Evolutionary conservation across 2,329 filamentous ascomycete species (phyloP).

Genomic region (Aphanoascus verrucosus): DNA sequence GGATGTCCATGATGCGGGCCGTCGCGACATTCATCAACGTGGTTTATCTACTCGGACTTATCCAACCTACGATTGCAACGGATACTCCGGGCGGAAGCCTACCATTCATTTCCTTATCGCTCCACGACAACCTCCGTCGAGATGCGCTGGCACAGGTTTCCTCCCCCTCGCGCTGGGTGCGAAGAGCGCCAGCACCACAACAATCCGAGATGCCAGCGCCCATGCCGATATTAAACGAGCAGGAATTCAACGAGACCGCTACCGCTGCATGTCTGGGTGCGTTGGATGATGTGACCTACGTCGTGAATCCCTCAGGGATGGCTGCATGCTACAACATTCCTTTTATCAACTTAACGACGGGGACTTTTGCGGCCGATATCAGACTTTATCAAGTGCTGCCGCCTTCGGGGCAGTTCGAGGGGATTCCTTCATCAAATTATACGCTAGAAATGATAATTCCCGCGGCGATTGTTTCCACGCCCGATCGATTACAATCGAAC

Average conservation of each 20-base stretch:
- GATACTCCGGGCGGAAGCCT: slow-evolving; percentile 1
- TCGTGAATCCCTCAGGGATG: slow-evolving; percentile 63
- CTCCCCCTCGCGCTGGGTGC: not conserved
- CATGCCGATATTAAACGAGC: slow-evolving; percentile 36
- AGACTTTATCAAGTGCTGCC: slow-evolving; percentile 60
- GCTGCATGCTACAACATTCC: slow-evolving; percentile 76
- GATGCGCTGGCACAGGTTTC: slow-evolving; percentile 7
- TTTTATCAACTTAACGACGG: slow-evolving; percentile 51
- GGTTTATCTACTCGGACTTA: slow-evolving; percentile 5
- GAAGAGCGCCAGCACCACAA: slow-evolving; percentile 11
- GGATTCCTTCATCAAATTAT: slow-evolving; percentile 27
- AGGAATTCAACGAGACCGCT: slow-evolving; percentile 32
- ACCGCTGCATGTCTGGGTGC: slow-evolving; percentile 49
- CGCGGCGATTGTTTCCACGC: slow-evolving; percentile 19
- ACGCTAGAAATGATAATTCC: slow-evolving; percentile 22
- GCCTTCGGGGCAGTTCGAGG: slow-evolving; percentile 41
- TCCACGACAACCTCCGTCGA: slow-evolving; percentile 6
- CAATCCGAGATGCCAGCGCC: slow-evolving; percentile 2
- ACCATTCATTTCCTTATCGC: not conserved
- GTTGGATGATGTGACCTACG: slow-evolving; percentile 44
- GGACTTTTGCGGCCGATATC: slow-evolving; percentile 66
- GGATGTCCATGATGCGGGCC: slow-evolving; percentile 13
- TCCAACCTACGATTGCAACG: slow-evolving; percentile 4
- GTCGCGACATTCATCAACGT: slow-evolving; percentile 10
- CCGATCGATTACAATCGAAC: slow-evolving; percentile 12